Evolutionary conservation across 2,329 filamentous ascomycete genomes (phyloP).

Genomic region (Pseudogymnoascus sp.): DNA sequence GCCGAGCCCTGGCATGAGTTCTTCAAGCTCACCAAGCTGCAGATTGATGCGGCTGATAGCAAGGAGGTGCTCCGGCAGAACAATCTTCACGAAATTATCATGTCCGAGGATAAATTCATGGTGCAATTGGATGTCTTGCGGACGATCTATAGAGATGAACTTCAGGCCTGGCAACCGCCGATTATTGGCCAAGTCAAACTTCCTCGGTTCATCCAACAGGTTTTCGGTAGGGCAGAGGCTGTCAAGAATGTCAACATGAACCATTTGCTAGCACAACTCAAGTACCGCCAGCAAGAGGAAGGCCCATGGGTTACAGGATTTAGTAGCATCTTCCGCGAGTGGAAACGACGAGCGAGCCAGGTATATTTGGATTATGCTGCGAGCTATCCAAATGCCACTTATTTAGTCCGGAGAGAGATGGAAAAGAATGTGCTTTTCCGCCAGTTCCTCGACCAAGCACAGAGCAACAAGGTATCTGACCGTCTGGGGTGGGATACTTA

Average conservation of each 20-base stretch:
- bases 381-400: slow-evolving; percentile 76
- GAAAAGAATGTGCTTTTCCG: slow-evolving; percentile 81
- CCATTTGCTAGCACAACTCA: slow-evolving; percentile 83
- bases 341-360: slow-evolving; percentile 87
- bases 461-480: slow-evolving; percentile 70
- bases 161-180: slow-evolving; percentile 65
- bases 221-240: slow-evolving; percentile 85
- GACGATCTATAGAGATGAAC: slow-evolving; percentile 75
- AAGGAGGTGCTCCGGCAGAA: slow-evolving; percentile 94
- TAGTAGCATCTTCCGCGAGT: slow-evolving; percentile 95
- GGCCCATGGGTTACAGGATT: slow-evolving; percentile 91
- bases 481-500: slow-evolving; percentile 92
- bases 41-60: slow-evolving; percentile 63
- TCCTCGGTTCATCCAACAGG: slow-evolving; percentile 71
- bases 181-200: slow-evolving; percentile 75
- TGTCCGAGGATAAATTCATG: slow-evolving; percentile 87
- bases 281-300: slow-evolving; percentile 94
- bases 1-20: slow-evolving; percentile 80
- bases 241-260: slow-evolving; percentile 91
- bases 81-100: slow-evolving; percentile 90
- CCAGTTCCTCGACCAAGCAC: slow-evolving; percentile 75
- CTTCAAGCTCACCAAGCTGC: slow-evolving; percentile 75
- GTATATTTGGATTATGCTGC: slow-evolving; percentile 91
- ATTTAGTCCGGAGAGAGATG: slow-evolving; percentile 75
- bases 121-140: slow-evolving; percentile 81